Conservation (phyloP, 345 rosid genomes). For the Murraya paniculata region DNA sequence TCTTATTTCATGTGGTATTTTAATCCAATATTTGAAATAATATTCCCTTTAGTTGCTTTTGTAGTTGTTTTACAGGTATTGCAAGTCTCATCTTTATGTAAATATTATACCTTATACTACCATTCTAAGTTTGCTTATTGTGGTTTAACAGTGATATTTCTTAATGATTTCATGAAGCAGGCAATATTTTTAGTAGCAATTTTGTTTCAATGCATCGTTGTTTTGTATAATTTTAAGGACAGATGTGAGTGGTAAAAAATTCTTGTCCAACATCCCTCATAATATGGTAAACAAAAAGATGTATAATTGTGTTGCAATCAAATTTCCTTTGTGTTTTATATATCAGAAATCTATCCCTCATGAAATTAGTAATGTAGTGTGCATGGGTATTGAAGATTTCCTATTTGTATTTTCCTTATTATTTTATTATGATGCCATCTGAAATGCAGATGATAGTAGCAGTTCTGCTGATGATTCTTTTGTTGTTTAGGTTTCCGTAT, state of each 20-base stretch:
- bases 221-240: neutral
- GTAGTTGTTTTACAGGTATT: neutral
- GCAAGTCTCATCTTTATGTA: neutral
- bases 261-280: neutral
- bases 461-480: conserved; percentile 1
- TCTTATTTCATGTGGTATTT: neutral
- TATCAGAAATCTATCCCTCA: neutral
- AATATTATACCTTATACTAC: neutral
- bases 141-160: neutral
- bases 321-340: neutral
- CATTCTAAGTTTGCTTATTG: neutral
- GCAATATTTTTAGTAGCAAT: neutral
- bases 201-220: neutral
- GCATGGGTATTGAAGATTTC: neutral
- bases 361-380: neutral
- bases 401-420: conserved; percentile 4
- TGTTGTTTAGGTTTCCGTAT: conserved; percentile 69
- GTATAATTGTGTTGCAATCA: neutral
- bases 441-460: neutral
- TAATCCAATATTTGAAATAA: neutral
- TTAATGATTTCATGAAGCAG: neutral
- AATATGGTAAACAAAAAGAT: neutral
- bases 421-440: neutral
- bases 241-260: neutral
- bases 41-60: neutral